Conservation (phyloP, 768 basidiomycete genomes). For the Termitomyces sp. region DNA sequence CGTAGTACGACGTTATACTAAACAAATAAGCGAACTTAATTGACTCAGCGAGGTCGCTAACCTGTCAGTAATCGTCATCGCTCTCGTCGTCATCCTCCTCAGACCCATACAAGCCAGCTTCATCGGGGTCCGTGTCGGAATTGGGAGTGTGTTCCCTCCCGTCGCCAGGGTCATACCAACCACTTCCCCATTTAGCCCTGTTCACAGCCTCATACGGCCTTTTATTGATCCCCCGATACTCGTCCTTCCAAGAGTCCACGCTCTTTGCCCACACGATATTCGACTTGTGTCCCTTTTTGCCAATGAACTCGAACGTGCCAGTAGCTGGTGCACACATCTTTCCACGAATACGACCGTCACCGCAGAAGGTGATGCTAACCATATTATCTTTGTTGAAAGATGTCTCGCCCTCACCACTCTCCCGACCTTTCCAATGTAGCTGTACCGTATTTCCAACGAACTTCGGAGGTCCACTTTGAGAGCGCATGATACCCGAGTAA, state of each 20-base stretch:
- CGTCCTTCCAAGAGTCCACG: constrained; percentile 20
- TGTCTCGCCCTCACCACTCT: constrained; percentile 15
- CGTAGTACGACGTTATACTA: too few relatives aligned
- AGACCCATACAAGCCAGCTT: neutral
- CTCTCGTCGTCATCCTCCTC: neutral
- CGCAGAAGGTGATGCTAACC: constrained; percentile 20
- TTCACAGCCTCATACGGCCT: constrained; percentile 16
- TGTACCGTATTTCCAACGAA: constrained; percentile 10
- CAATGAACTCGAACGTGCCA: constrained; percentile 18
- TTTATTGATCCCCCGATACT: constrained; percentile 21
- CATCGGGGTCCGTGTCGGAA: constrained; percentile 15
- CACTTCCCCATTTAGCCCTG: constrained; percentile 21
- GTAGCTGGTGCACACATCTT: constrained; percentile 14
- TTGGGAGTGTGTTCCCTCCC: constrained; percentile 10
- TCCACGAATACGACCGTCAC: constrained; percentile 20
- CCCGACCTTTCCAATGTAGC: constrained; percentile 24
- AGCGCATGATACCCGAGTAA: constrained; percentile 22
- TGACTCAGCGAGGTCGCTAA: too few relatives aligned
- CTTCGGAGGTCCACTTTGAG: constrained; percentile 11
- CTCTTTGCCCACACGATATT: constrained; percentile 6
- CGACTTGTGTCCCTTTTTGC: constrained; percentile 10
- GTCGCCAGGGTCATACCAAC: constrained; percentile 11
- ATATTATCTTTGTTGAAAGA: constrained; percentile 16
- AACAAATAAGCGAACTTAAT: too few relatives aligned
- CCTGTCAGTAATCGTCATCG: too few relatives aligned